Evolutionary conservation across 140 eudicot species (phyloP).

Genomic region (Cichorium intybus): DNA sequence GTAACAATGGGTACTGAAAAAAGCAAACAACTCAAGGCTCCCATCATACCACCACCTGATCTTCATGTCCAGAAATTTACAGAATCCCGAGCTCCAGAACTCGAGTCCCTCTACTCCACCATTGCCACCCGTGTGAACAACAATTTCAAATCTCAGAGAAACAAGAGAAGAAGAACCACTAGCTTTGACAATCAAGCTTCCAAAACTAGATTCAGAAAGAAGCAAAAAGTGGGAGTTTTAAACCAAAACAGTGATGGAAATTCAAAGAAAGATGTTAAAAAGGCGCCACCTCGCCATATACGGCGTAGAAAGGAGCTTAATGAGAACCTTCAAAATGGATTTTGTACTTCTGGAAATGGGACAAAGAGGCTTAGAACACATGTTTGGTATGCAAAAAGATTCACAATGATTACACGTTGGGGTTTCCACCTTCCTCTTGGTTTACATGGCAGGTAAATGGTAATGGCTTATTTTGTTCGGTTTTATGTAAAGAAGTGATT

Average conservation of each 20-base stretch:
- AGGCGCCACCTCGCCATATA: constrained; percentile 56
- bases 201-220: constrained; percentile 46
- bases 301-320: constrained; percentile 68
- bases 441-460: constrained; percentile 68
- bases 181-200: constrained; percentile 51
- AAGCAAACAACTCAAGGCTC: constrained; percentile 35
- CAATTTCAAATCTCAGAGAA: constrained; percentile 64
- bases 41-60: constrained; percentile 47
- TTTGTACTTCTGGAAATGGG: constrained; percentile 70
- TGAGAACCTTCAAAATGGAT: constrained; percentile 56
- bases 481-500: background rate
- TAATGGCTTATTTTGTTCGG: constrained; percentile 15
- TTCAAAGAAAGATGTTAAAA: constrained; percentile 20
- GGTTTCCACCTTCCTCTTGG: constrained; percentile 82
- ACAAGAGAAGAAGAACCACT: constrained; percentile 87
- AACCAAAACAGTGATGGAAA: constrained; percentile 9
- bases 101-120: constrained; percentile 68
- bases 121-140: constrained; percentile 51
- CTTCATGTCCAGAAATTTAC: constrained; percentile 67
- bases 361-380: constrained; percentile 87
- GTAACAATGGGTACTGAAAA: constrained; percentile 29
- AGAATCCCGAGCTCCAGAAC: constrained; percentile 81
- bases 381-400: constrained; percentile 93
- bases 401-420: constrained; percentile 71
- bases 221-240: constrained; percentile 26